phyloP scores from a whole-genome alignment of 305 asterid genomes.

The Ilex paraguariensis region DNA sequence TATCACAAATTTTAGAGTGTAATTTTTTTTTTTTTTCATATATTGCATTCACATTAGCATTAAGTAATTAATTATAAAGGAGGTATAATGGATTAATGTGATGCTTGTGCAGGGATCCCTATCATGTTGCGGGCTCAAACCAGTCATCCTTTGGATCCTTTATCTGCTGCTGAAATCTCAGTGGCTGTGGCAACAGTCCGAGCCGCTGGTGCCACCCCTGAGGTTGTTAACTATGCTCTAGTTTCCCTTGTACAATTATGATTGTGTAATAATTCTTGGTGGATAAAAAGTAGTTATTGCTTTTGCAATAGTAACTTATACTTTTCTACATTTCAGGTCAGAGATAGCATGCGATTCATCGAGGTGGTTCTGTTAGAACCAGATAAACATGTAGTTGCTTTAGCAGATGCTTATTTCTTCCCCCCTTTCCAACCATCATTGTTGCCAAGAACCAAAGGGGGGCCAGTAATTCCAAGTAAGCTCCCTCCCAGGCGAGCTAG shows the following conservation, averaged over 20 bases:
- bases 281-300: too few relatives aligned
- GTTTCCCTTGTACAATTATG: too few relatives aligned
- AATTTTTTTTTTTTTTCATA: too few relatives aligned
- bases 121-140: conserved; percentile 2
- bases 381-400: background rate
- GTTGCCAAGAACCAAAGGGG: conserved; percentile 1
- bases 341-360: conserved; percentile 5
- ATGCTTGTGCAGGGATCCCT: background rate
- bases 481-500: conserved; percentile 3
- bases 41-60: too few relatives aligned
- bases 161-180: conserved; percentile 4
- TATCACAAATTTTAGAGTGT: too few relatives aligned
- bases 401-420: conserved; percentile 5
- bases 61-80: too few relatives aligned
- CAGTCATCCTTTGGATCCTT: conserved; percentile 3
- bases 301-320: background rate
- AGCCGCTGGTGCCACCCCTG: background rate
- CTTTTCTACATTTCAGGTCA: background rate
- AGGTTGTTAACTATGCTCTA: background rate
- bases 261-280: too few relatives aligned
- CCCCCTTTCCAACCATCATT: conserved; percentile 7
- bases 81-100: background rate
- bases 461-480: background rate
- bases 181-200: conserved; percentile 1
- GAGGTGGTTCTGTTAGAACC: conserved; percentile 4